These are phyloP conservation scores for Chlorella ohadii DNA, from an alignment of 139 green algal genomes.

Conservation along the genomic window DNA sequence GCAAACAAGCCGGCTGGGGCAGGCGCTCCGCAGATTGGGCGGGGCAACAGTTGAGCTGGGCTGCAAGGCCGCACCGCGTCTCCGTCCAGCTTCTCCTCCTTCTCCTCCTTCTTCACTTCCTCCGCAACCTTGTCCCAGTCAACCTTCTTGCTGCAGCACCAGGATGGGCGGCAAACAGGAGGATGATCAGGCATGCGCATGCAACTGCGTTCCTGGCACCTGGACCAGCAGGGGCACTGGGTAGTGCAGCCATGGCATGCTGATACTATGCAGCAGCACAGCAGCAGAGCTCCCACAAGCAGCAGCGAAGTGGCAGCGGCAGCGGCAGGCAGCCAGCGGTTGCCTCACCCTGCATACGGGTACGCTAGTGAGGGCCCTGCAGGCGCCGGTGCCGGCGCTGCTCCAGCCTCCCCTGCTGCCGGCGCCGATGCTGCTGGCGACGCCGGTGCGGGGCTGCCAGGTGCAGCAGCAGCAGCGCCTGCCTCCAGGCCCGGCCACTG, in stretches of 20 bases:
- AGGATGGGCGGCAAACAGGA: background rate
- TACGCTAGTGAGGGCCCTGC: background rate
- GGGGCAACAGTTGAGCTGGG: no score
- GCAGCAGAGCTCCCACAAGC: background rate
- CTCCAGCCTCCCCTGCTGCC: background rate
- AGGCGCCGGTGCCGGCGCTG: background rate
- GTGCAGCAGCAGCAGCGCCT: conserved; percentile 24
- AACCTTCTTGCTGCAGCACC: conserved; percentile 30
- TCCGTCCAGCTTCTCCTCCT: conserved; percentile 86
- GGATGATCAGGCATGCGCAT: background rate
- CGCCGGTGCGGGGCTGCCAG: background rate
- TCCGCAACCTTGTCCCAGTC: conserved; percentile 84
- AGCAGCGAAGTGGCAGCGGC: background rate
- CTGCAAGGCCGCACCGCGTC: conserved; percentile 80
- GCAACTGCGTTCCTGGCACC: background rate
- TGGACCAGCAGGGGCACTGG: no score
- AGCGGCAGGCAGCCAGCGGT: background rate
- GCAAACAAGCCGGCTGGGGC: no score
- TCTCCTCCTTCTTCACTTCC: conserved; percentile 76
- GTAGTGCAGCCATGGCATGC: no score
- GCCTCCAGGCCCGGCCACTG: conserved; percentile 76
- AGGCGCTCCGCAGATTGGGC: no score
- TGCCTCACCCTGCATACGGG: conserved; percentile 31
- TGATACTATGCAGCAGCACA: background rate
- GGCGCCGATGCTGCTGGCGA: background rate